phyloP scores from a whole-genome alignment of 78 protist genomes.

The Chrysochromulina parva region DNA sequence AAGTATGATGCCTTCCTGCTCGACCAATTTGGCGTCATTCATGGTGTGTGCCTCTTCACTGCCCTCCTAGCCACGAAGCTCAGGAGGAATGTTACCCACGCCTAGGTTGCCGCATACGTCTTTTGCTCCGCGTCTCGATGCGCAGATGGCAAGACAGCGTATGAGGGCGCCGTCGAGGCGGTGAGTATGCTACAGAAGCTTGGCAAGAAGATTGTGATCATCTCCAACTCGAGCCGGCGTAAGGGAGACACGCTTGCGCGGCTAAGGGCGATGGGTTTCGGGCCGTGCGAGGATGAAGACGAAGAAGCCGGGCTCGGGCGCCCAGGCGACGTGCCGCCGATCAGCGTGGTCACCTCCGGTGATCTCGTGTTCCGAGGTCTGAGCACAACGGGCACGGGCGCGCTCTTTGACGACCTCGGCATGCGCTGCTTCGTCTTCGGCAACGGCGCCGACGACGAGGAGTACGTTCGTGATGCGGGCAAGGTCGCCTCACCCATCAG shows the following conservation, averaged over 20 bases:
- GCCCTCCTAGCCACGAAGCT: too few species aligned
- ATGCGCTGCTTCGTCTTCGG: not conserved
- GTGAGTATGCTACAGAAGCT: not conserved
- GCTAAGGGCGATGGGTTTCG: not conserved
- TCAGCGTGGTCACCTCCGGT: not conserved
- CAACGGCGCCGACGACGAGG: slow-evolving; percentile 11
- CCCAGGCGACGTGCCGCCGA: not conserved
- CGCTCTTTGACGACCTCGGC: not conserved
- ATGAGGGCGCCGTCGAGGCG: not conserved
- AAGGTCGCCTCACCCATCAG: not conserved
- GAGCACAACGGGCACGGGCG: too few species aligned
- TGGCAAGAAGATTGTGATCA: not conserved
- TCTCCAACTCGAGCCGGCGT: not conserved
- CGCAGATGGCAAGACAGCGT: not conserved
- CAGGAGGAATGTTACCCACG: too few species aligned
- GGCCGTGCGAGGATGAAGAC: not conserved
- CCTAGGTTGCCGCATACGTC: too few species aligned
- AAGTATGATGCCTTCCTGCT: not conserved
- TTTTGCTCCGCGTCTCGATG: too few species aligned
- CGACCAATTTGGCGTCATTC: slow-evolving; percentile 14
- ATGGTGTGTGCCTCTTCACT: not conserved
- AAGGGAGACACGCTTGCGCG: not conserved
- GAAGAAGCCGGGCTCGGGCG: not conserved
- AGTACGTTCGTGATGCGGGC: not conserved
- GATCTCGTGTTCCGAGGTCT: not conserved